Base-by-base conservation (phyloP, 2,329 filamentous ascomycete species). In the Fusarium anthophilum region DNA sequence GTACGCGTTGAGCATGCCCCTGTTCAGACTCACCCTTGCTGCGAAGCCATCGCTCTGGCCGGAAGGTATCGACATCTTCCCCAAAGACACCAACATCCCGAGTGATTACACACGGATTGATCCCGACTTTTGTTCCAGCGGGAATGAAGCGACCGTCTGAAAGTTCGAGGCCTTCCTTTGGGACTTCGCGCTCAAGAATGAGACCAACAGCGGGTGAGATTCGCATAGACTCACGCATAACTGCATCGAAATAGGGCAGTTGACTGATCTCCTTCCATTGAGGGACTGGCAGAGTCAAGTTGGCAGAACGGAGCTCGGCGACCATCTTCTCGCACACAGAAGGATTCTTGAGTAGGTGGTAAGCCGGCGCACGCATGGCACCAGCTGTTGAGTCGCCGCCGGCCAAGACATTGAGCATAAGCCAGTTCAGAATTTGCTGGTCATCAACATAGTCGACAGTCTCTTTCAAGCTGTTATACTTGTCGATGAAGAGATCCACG, bases 331-430 rank as follows among this genome's bases (percentile, higher is more conserved):
- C 44, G 26, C 75, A 74, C 0, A 73, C 59, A 0, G n/a, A 10
- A 0, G 67, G 65, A 0, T 76, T 48, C 37, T 77, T 77, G 7
- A 77, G 41, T 0, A 69, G 50, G 1, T 74, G 60, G 12, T 77
- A 77, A 1, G 73, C 73, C 2, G 76, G 62, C 0, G 75, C 66
- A 4, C 73, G 58, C 54, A 77, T 73, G 0, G 75, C 69, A 39
- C 75, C 75, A 17, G 75, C 75, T 0, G 73, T 77, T 0, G 75
- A 76, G 18, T 77, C 75, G 11, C 72, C 73, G 0, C 75, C 75
- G 2, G 75, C 73, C 13, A 77, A 45, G 1, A 77, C 69, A 7
- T 77, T 77, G 4, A 76, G 60, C 48, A 77, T 72, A 12, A 77
- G 57, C 65, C 75, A 77, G 9, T 76, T 76, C 28, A 73, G 60